These are phyloP conservation scores for Colletotrichum lentis DNA, from an alignment of 2,329 filamentous ascomycete species.

Conservation along the genomic window DNA sequence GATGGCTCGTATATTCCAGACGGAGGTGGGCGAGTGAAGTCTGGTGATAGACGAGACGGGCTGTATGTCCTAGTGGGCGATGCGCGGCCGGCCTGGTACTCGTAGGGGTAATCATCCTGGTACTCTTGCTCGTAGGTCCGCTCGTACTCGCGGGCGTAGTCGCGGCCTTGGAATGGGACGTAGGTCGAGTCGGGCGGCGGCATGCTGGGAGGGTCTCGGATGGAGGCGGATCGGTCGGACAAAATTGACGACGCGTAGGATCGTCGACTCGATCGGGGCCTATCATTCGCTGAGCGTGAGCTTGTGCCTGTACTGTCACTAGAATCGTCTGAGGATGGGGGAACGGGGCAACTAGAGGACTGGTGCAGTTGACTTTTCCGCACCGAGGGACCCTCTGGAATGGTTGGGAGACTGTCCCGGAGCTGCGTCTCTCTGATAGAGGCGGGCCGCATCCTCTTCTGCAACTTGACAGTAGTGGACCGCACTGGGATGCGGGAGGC, in stretches of 20 bases:
- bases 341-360: slow-evolving; percentile 43
- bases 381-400: slow-evolving; percentile 61
- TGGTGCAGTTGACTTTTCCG: slow-evolving; percentile 52
- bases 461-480: slow-evolving; percentile 59
- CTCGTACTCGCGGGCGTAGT: slow-evolving; percentile 46
- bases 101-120: slow-evolving; percentile 32
- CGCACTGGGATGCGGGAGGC: slow-evolving; percentile 35
- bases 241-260: slow-evolving; percentile 64
- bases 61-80: slow-evolving; percentile 69
- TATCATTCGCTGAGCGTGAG: slow-evolving; percentile 56
- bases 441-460: slow-evolving; percentile 50
- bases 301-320: slow-evolving; percentile 39
- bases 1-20: slow-evolving; percentile 82
- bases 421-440: slow-evolving; percentile 47
- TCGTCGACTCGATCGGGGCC: slow-evolving; percentile 54
- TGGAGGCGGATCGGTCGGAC: slow-evolving; percentile 59
- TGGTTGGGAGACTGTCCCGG: slow-evolving; percentile 55
- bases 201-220: slow-evolving; percentile 67
- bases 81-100: slow-evolving; percentile 26
- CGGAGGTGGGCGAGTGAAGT: slow-evolving; percentile 76
- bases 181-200: slow-evolving; percentile 72
- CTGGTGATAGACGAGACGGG: slow-evolving; percentile 61
- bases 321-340: slow-evolving; percentile 35
- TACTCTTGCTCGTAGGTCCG: slow-evolving; percentile 39
- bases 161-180: slow-evolving; percentile 61